phyloP scores from a whole-genome alignment of 805 yeast genomes.

The Barnettozyma populi region DNA sequence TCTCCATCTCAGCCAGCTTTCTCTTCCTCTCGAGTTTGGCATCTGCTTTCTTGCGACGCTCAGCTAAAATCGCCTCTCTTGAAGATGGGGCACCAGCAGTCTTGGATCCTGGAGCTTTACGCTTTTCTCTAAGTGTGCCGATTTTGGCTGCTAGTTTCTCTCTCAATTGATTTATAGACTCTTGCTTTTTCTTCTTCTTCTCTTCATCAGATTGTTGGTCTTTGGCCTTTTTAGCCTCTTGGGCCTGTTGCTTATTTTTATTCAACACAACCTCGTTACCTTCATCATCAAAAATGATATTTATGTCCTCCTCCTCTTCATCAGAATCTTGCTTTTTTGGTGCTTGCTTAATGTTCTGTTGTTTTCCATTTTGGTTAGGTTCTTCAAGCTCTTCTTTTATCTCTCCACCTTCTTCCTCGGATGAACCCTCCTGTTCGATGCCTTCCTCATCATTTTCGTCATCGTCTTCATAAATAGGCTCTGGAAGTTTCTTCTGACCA shows the following conservation, averaged over 20 bases:
- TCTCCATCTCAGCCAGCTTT: slow-evolving; percentile 33
- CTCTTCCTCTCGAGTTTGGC: slow-evolving; percentile 33
- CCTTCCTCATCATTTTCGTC: slow-evolving; percentile 11
- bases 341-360: not conserved
- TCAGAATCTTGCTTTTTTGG: slow-evolving; percentile 15
- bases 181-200: slow-evolving; percentile 43
- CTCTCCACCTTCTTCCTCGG: slow-evolving; percentile 23
- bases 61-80: slow-evolving; percentile 72
- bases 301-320: slow-evolving; percentile 30
- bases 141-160: slow-evolving; percentile 78
- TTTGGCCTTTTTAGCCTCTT: not conserved
- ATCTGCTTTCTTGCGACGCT: slow-evolving; percentile 44
- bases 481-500: slow-evolving; percentile 26
- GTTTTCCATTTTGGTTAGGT: slow-evolving; percentile 12
- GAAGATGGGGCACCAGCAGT: slow-evolving; percentile 78
- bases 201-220: slow-evolving; percentile 18
- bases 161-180: slow-evolving; percentile 61
- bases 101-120: slow-evolving; percentile 89
- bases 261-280: slow-evolving; percentile 41
- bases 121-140: slow-evolving; percentile 59
- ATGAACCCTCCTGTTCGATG: slow-evolving; percentile 10
- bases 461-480: slow-evolving; percentile 9
- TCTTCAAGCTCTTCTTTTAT: slow-evolving; percentile 20
- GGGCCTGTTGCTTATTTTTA: slow-evolving; percentile 4
- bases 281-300: slow-evolving; percentile 65